These are phyloP conservation scores for Vanrija sp. DNA, from an alignment of 1,284 basidiomycete species.

Conservation along the genomic window DNA sequence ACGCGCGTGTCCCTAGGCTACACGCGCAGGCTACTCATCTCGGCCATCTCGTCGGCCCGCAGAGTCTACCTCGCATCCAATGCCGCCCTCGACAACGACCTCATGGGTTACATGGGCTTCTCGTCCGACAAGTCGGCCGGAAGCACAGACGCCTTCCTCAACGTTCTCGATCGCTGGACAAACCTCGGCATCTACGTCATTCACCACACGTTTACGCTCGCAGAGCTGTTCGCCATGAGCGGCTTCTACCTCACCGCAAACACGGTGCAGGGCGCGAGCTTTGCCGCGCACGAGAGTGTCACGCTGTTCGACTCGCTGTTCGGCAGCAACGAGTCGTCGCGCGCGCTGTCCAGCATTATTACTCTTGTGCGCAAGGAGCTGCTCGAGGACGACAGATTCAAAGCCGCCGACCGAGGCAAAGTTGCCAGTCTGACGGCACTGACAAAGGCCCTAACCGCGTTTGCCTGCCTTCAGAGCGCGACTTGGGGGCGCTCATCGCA, in stretches of 20 bases:
- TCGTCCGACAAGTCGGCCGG: slow-evolving; percentile 10
- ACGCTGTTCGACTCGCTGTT: slow-evolving; percentile 54
- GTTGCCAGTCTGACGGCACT: slow-evolving; percentile 46
- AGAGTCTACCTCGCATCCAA: slow-evolving; percentile 43
- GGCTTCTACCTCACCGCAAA: slow-evolving; percentile 52
- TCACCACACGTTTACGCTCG: slow-evolving; percentile 54
- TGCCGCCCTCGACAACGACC: slow-evolving; percentile 24
- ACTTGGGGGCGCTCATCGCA: slow-evolving; percentile 50
- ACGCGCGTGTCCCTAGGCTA: slow-evolving; percentile 43
- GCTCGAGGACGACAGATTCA: slow-evolving; percentile 44
- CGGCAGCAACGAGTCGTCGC: slow-evolving; percentile 54
- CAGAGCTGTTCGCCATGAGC: slow-evolving; percentile 55
- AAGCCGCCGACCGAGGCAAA: slow-evolving; percentile 36
- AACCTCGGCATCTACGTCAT: slow-evolving; percentile 54
- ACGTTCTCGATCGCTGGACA: slow-evolving; percentile 53
- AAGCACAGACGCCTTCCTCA: slow-evolving; percentile 42
- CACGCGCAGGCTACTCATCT: slow-evolving; percentile 46
- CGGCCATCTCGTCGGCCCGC: slow-evolving; percentile 48
- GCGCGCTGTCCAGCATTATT: slow-evolving; percentile 53
- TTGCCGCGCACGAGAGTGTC: slow-evolving; percentile 53
- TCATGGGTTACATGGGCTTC: slow-evolving; percentile 23
- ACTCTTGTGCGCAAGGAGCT: slow-evolving; percentile 52
- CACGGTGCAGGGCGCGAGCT: slow-evolving; percentile 42
- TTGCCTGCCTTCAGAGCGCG: slow-evolving; percentile 53
- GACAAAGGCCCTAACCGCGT: slow-evolving; percentile 55